These are phyloP conservation scores for Fraxinus paxiana DNA, from an alignment of 305 asterid species.

Conservation along the genomic window DNA sequence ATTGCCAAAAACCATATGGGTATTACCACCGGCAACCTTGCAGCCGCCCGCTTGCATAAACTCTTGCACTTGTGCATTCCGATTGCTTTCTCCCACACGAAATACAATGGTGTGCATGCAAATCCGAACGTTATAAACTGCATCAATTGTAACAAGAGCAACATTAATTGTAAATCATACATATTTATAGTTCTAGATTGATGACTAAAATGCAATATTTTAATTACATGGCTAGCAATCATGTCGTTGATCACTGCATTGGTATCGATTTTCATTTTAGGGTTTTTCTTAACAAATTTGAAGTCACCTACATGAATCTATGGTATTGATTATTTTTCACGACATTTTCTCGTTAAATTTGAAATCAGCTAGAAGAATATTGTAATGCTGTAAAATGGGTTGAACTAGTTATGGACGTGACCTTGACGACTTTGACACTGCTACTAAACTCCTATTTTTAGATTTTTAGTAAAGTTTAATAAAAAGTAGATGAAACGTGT, in stretches of 20 bases:
- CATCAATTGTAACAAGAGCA: neutral
- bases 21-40: slow-evolving; percentile 44
- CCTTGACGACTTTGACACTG: neutral
- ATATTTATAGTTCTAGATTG: neutral
- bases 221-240: neutral
- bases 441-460: too few species aligned
- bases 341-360: neutral
- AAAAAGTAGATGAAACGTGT: neutral
- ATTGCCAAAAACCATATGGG: slow-evolving; percentile 58
- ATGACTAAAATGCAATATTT: neutral
- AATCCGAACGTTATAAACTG: slow-evolving; percentile 43
- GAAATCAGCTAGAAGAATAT: neutral
- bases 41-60: slow-evolving; percentile 43
- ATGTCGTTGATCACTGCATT: neutral
- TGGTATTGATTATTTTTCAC: neutral
- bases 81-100: slow-evolving; percentile 42
- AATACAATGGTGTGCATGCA: slow-evolving; percentile 42
- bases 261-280: neutral
- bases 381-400: neutral
- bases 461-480: too few species aligned
- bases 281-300: neutral
- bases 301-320: neutral
- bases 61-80: slow-evolving; percentile 44
- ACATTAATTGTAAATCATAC: neutral
- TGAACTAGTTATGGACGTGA: neutral